Conservation (phyloP, 2,329 filamentous ascomycete genomes). For the Tolypocladium ophioglossoides region DNA sequence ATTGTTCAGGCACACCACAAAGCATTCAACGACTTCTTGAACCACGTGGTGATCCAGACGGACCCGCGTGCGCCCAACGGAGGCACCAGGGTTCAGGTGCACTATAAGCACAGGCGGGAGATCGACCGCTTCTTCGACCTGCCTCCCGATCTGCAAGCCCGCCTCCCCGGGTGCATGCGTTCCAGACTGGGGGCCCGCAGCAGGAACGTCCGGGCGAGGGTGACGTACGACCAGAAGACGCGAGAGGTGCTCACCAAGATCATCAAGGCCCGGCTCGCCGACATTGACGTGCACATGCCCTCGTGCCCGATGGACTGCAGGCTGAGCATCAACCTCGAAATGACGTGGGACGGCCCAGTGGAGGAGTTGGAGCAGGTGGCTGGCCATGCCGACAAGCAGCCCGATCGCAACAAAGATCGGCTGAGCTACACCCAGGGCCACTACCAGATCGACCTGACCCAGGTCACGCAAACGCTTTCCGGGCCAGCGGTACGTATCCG, state of each 20-base stretch:
- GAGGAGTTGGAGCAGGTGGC: constrained; percentile 38
- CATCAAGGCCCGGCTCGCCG: constrained; percentile 79
- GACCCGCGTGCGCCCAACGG: constrained; percentile 39
- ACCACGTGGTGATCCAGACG: constrained; percentile 52
- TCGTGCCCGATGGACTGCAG: constrained; percentile 74
- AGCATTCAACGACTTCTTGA: constrained; percentile 75
- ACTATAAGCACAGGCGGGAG: constrained; percentile 75
- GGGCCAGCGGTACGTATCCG: constrained; percentile 24
- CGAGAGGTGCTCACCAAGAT: constrained; percentile 67
- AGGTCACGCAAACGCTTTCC: constrained; percentile 52
- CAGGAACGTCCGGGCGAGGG: constrained; percentile 39
- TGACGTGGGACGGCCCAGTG: constrained; percentile 65
- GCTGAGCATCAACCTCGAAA: constrained; percentile 90
- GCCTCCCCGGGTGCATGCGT: constrained; percentile 54
- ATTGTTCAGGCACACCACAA: constrained; percentile 61
- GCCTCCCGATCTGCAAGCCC: constrained; percentile 43
- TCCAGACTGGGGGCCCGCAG: constrained; percentile 41
- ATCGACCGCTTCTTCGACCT: constrained; percentile 77
- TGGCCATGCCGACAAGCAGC: constrained; percentile 26
- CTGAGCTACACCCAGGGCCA: constrained; percentile 81
- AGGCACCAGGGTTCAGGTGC: constrained; percentile 48
- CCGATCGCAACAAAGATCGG: constrained; percentile 75
- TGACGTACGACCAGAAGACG: constrained; percentile 67
- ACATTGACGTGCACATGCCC: constrained; percentile 81
- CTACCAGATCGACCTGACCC: constrained; percentile 87